Base-by-base conservation (phyloP, 192 early-diverging fungal species). In the Backusella mclennaniae region DNA sequence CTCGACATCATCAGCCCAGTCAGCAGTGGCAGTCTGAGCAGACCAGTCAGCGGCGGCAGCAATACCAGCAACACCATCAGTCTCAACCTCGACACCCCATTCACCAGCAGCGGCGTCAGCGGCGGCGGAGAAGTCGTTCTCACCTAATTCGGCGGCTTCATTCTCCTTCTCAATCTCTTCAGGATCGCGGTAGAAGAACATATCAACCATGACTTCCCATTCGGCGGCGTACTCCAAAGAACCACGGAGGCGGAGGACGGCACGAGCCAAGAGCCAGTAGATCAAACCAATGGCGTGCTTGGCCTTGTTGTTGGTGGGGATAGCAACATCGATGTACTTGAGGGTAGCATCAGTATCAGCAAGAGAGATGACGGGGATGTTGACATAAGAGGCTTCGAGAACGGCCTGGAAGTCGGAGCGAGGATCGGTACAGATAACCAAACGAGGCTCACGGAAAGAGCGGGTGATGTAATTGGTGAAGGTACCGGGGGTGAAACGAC, bases 381-480 rank as follows among this genome's bases (percentile, higher is more conserved):
- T 99, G 89, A 99, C 98, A 88, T 99, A 99, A 76, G 98, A 98
- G 71, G 98, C 95, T 89, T 99, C 98, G 87, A 90, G 89, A 87
- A 99, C 94, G 84, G 98, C 95, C 91, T 99, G 98, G 90, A 95
- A 91, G 87, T 99, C 98, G 75, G 96, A 94, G 81, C 93, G 94
- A 78, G 98, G 97, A 91, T 99, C 98, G 75, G 97, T 95, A 75
- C 96, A 94, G 78, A 99, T 91, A 80, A 99, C 95, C 81, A 99
- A 89, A 77, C 98, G 95, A 78, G 98, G 98, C 89, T 99, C 98
- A 90, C 96, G 94, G 95, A 99, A 99, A 78, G 96, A 91, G 80
- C 95, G 94, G 83, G 98, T 99, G 88, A 98, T 99, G 93, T 99
- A 99, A 92, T 99, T 99, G 86, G 98, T 99, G 90, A 99, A 99